Conservation (phyloP, 306 rosid genomes). For the Cucumis cinereus region DNA sequence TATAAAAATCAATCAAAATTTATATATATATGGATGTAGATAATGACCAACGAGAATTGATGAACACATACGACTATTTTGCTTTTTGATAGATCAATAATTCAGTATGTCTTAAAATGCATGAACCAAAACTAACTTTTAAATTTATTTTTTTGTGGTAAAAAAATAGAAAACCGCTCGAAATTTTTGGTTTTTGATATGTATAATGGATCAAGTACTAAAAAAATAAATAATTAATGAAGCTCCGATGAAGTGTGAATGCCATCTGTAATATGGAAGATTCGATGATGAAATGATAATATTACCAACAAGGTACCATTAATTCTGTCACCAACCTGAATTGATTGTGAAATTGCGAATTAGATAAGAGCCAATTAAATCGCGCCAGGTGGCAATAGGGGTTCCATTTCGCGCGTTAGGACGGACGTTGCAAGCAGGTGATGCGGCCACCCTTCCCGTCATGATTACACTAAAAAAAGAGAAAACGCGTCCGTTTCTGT, state of each 20-base stretch:
- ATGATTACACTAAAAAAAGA: neutral
- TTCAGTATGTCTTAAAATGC: too few species aligned
- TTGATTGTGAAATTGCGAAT: neutral
- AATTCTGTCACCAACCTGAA: neutral
- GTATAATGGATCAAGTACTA: too few species aligned
- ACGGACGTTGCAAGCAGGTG: neutral
- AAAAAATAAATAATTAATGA: too few species aligned
- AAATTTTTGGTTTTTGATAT: too few species aligned
- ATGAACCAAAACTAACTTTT: too few species aligned
- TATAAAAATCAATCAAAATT: too few species aligned
- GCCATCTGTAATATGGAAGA: neutral
- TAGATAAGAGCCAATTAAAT: neutral
- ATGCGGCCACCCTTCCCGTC: neutral
- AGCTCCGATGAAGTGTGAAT: neutral
- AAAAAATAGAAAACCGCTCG: too few species aligned
- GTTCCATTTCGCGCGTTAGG: neutral
- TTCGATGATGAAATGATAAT: neutral
- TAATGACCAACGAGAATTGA: too few species aligned
- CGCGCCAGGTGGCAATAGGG: neutral
- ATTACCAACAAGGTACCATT: neutral
- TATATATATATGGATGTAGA: too few species aligned
- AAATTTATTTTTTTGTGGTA: too few species aligned
- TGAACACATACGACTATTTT: too few species aligned
- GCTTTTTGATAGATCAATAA: too few species aligned
- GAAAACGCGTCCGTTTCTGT: neutral